Evolutionary conservation across 768 basidiomycete species (phyloP).

Genomic region (Macrolepiota albuminosa): DNA sequence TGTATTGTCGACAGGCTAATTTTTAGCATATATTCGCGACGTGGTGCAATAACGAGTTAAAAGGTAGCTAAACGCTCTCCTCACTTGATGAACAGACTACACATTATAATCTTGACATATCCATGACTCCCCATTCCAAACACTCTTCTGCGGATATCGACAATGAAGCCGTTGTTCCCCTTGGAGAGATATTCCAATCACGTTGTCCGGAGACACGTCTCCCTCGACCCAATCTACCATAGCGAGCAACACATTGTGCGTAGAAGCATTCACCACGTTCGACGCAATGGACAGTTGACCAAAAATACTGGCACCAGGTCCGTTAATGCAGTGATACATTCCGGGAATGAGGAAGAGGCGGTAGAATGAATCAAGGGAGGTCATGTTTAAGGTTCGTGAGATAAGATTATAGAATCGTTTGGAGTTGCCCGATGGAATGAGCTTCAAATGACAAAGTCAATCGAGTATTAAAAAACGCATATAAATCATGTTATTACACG

Average conservation of each 20-base stretch:
- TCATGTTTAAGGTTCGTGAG: neutral
- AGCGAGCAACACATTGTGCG: slow-evolving; percentile 1
- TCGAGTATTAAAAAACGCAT: neutral
- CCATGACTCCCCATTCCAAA: neutral
- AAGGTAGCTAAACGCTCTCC: neutral
- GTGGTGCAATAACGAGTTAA: neutral
- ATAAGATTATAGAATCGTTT: slow-evolving; percentile 7
- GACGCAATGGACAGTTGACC: neutral
- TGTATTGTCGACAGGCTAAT: neutral
- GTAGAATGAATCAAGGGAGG: slow-evolving; percentile 5
- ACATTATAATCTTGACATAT: neutral
- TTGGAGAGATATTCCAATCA: neutral
- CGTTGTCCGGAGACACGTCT: neutral
- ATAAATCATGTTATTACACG: neutral
- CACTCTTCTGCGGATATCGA: slow-evolving; percentile 2
- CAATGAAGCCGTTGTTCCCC: slow-evolving; percentile 1
- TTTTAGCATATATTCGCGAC: neutral
- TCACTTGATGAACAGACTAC: no score
- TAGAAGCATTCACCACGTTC: neutral
- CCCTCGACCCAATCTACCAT: slow-evolving; percentile 7
- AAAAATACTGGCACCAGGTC: slow-evolving; percentile 2
- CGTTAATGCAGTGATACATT: slow-evolving; percentile 1
- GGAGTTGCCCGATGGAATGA: slow-evolving; percentile 4
- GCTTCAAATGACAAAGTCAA: neutral
- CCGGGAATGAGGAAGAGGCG: slow-evolving; percentile 9